phyloP scores from a whole-genome alignment of 768 basidiomycete species.

The Porphyrellus cyaneotinctus region DNA sequence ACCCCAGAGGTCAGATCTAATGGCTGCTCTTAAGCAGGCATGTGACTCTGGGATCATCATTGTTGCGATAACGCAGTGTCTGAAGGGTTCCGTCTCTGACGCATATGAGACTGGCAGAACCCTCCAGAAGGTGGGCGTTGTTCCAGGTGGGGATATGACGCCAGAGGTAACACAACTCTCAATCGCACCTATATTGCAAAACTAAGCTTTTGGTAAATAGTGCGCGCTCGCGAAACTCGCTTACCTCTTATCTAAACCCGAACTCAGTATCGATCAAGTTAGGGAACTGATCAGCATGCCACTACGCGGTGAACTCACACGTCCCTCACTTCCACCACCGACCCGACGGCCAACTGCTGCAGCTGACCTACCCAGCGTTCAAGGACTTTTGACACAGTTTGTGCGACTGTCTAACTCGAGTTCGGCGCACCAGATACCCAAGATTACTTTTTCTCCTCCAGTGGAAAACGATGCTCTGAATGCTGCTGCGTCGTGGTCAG shows the following conservation, averaged over 20 bases:
- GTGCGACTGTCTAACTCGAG: conserved; percentile 56
- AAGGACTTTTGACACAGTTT: conserved; percentile 63
- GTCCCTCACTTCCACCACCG: conserved; percentile 41
- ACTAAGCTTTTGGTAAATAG: conserved; percentile 36
- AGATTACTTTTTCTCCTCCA: conserved; percentile 32
- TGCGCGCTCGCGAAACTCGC: conserved; percentile 87
- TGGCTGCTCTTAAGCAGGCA: conserved; percentile 73
- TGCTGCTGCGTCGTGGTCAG: conserved; percentile 64
- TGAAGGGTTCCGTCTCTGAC: conserved; percentile 80
- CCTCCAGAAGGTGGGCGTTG: conserved; percentile 68
- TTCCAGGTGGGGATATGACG: conserved; percentile 90
- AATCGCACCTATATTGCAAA: background rate
- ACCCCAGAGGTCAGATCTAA: conserved; percentile 73
- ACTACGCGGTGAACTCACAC: conserved; percentile 85
- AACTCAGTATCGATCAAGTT: conserved; percentile 63
- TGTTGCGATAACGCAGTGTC: conserved; percentile 89
- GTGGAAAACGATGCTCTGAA: conserved; percentile 39
- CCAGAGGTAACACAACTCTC: conserved; percentile 61
- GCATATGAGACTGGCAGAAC: conserved; percentile 78
- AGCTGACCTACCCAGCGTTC: conserved; percentile 55
- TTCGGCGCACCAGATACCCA: conserved; percentile 34
- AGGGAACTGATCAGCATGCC: conserved; percentile 72
- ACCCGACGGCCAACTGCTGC: conserved; percentile 38
- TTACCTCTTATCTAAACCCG: conserved; percentile 85
- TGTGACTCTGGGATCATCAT: conserved; percentile 81